Percentiles rank a stretch among this genome's conserved stretches.
These are phyloP conservation scores for Ambrosia hybrid DNA, from an alignment of 140 eudicot genomes.

Conservation along the genomic window DNA sequence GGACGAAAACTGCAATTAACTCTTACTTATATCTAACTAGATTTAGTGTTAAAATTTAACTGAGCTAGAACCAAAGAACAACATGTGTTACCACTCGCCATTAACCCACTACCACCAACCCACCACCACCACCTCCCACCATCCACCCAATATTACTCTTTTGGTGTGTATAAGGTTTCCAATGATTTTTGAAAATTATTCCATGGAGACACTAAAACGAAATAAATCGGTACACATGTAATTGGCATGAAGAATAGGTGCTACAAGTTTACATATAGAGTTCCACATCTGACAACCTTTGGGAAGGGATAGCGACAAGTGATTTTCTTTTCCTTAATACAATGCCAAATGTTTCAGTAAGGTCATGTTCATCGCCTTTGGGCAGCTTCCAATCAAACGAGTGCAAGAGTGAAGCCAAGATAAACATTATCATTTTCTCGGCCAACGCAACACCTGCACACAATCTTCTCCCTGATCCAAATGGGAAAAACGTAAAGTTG, in stretches of 20 bases:
- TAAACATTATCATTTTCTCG: background rate
- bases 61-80: too few relatives aligned
- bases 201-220: background rate
- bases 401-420: conserved; percentile 23
- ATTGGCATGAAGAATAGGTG: background rate
- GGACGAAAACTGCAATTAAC: too few relatives aligned
- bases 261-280: conserved; percentile 14
- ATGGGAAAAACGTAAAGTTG: conserved; percentile 4
- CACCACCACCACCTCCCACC: too few relatives aligned
- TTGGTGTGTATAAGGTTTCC: too few relatives aligned
- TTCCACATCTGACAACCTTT: background rate
- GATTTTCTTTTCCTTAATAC: conserved; percentile 10
- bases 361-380: conserved; percentile 11
- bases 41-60: too few relatives aligned
- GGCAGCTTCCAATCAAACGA: conserved; percentile 22
- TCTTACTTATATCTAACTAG: too few relatives aligned
- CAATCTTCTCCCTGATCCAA: conserved; percentile 14
- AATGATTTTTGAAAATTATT: too few relatives aligned
- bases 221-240: background rate
- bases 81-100: too few relatives aligned
- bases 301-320: conserved; percentile 13
- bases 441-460: conserved; percentile 16
- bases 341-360: background rate
- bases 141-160: too few relatives aligned
- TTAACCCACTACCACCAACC: too few relatives aligned